A percentile compares a stretch with the other conserved stretches of the same genome.
Evolutionary conservation across 1,284 basidiomycete genomes (phyloP).

Genomic region (Marasmius tenuissimus): DNA sequence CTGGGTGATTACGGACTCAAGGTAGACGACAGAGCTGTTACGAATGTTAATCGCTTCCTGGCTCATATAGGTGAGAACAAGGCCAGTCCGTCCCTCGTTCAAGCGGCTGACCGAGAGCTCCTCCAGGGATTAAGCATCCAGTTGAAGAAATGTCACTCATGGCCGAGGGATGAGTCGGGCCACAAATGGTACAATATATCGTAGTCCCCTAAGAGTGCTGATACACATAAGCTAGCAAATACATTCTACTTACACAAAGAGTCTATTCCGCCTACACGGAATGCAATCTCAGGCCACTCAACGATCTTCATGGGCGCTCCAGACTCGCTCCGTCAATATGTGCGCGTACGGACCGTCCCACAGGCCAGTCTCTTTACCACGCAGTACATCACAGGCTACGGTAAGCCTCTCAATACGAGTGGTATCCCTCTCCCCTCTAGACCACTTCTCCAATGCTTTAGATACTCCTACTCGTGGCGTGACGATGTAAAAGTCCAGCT

Average conservation of each 20-base stretch:
- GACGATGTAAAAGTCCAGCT: not conserved
- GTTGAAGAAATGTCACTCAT: not conserved
- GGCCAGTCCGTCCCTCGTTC: not conserved
- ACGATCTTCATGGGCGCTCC: not conserved
- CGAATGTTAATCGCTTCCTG: conserved; percentile 55
- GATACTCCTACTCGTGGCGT: not conserved
- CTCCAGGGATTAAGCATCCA: conserved; percentile 3
- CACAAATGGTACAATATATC: no score
- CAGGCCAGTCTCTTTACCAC: not conserved
- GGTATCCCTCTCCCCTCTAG: not conserved
- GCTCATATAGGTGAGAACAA: conserved; percentile 46
- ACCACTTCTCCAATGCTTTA: not conserved
- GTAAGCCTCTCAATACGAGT: not conserved
- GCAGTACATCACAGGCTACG: not conserved
- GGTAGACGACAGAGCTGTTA: conserved; percentile 37
- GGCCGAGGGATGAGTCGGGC: not conserved
- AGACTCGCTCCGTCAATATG: not conserved
- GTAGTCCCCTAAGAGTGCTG: no score
- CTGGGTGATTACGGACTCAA: conserved; percentile 47
- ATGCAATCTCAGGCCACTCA: not conserved
- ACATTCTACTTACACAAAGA: not conserved
- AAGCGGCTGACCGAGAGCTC: not conserved
- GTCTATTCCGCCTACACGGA: not conserved
- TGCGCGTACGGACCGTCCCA: not conserved
- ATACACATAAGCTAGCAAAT: no score